These are phyloP conservation scores for Kwoniella dendrophila DNA, from an alignment of 768 basidiomycete genomes.

Conservation along the genomic window DNA sequence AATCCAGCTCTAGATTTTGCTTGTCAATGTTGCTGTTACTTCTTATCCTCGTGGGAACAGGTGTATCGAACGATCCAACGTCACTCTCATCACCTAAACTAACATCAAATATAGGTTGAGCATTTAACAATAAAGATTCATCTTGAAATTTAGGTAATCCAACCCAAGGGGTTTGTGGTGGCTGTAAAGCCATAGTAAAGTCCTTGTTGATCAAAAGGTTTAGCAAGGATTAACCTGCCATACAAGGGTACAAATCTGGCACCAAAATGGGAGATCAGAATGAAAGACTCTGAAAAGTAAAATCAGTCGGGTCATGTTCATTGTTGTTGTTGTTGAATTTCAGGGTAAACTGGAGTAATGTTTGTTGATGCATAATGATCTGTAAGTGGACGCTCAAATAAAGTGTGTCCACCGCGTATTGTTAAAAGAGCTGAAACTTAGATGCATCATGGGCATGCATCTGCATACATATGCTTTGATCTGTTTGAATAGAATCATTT, in stretches of 20 bases:
- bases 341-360: not conserved
- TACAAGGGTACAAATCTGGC: not conserved
- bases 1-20: not conserved
- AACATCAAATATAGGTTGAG: conserved; percentile 15
- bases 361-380: not conserved
- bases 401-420: not conserved
- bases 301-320: conserved; percentile 19
- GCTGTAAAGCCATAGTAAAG: not conserved
- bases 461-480: not conserved
- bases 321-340: not conserved
- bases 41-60: not conserved
- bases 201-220: too few species aligned
- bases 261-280: not conserved
- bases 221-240: too few species aligned
- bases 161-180: conserved; percentile 16
- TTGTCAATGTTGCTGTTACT: not conserved
- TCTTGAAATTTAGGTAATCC: conserved; percentile 8
- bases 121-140: conserved; percentile 9
- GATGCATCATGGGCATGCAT: not conserved
- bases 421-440: not conserved
- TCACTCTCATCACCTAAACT: not conserved
- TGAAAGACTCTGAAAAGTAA: conserved; percentile 1
- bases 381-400: conserved; percentile 1
- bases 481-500: too few species aligned
- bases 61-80: not conserved